Percentiles rank a stretch among this genome's conserved stretches.
Conservation (phyloP, 2,329 filamentous ascomycete species). For the Colletotrichum sp. region DNA sequence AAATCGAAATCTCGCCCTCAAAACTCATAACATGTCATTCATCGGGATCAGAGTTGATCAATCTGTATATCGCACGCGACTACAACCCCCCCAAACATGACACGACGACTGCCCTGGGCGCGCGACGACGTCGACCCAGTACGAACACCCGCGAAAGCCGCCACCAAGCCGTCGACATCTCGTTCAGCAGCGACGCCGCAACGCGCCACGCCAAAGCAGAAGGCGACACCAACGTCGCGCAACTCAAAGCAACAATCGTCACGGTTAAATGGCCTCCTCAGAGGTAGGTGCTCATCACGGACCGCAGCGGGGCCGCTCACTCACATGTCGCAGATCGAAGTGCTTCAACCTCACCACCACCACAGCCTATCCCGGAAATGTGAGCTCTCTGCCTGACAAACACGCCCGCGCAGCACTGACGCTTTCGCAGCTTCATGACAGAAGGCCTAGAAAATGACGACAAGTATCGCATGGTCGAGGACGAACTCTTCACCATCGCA, state of each 20-base stretch:
- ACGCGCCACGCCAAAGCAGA: background rate
- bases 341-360: constrained; percentile 58
- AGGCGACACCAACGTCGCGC: background rate
- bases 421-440: constrained; percentile 61
- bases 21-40: background rate
- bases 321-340: constrained; percentile 31
- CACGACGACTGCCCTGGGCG: constrained; percentile 55
- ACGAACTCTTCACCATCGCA: constrained; percentile 74
- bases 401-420: constrained; percentile 5
- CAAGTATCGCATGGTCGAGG: constrained; percentile 82
- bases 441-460: constrained; percentile 72
- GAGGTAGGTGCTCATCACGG: background rate
- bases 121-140: background rate
- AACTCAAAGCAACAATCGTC: background rate
- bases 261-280: background rate
- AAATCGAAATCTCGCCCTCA: background rate
- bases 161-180: background rate
- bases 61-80: background rate
- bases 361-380: constrained; percentile 52
- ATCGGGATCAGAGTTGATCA: background rate
- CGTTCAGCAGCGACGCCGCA: background rate
- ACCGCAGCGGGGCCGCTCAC: background rate
- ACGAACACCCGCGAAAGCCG: background rate
- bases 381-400: constrained; percentile 26
- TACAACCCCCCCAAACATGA: constrained; percentile 39